Evolutionary conservation across 2,329 filamentous ascomycete species (phyloP), one percentile per base, ranked within the genome.

Genomic region (Tolypocladium nubicola): DNA sequence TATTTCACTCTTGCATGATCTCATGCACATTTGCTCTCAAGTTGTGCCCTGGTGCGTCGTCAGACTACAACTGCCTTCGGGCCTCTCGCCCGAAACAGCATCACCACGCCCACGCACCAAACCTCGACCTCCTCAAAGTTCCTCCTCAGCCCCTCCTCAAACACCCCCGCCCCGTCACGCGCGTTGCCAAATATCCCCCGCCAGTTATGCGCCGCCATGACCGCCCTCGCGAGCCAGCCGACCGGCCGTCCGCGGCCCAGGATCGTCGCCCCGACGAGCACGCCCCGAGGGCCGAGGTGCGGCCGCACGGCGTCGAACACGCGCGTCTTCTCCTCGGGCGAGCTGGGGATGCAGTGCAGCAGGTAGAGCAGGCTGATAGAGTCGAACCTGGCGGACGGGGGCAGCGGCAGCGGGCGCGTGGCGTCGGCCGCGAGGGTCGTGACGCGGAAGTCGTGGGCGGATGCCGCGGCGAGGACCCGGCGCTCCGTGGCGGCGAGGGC

Each of bases 61-160:
- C 30, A 33, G 7, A 33, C 30, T 38, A 11, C 37, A 11, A 14
- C 37, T 4, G 1, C 40, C 50, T 61, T 67, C 10, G 70, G 70
- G 60, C 57, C 64, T 37, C 58, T 63, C 10, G 70, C 73, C n/a
- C 53, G 60, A 58, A 74, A 77, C n/a, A 77, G 56, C 62, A 77
- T 54, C 35, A 65, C 61, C 57, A 68, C 68, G 0, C 75, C 75
- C 14, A 75, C 66, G 19, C 75, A 57, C 63, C 68, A 68, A 0
- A 68, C 69, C 58, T 75, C 70, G 1, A 76, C 73, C 35, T 70
- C 65, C 21, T 67, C 68, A 56, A 76, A 77, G 45, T 68, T 65
- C 43, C 64, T 60, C 56, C 66, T 59, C 35, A 77, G 62, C 13
- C 64, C 71, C 19, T 61, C 58, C 52, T 70, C 68, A 35, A 75